Evolutionary conservation across 257 asterid genomes (phyloP).

Genomic region (Solanum stenotomum): DNA sequence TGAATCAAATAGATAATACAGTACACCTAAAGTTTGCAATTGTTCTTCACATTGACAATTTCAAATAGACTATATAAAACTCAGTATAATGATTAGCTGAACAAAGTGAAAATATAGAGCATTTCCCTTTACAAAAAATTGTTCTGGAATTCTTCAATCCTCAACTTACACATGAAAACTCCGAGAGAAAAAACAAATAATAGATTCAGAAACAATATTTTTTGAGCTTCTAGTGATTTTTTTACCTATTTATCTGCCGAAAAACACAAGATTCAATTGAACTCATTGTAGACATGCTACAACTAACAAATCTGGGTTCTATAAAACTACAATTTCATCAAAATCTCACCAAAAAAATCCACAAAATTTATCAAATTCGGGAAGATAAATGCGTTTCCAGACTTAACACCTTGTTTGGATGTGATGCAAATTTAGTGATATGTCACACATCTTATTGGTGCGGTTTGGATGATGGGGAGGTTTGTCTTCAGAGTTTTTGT

Average conservation of each 20-base stretch:
- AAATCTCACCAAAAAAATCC: neutral
- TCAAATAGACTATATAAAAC: neutral
- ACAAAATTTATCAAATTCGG: neutral
- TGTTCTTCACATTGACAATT: neutral
- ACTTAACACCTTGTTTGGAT: neutral
- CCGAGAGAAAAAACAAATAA: neutral
- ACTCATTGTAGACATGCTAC: neutral
- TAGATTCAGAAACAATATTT: neutral
- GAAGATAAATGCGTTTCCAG: neutral
- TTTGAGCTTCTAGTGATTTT: neutral
- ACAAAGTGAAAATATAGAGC: neutral
- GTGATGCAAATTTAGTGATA: neutral
- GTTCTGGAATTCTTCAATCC: neutral
- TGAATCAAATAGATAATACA: neutral
- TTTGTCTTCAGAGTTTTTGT: too few species aligned
- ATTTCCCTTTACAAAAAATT: neutral
- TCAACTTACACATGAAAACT: neutral
- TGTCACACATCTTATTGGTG: neutral
- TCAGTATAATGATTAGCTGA: neutral
- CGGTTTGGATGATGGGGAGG: neutral
- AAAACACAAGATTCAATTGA: neutral
- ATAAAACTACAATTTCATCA: neutral
- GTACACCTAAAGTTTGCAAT: neutral
- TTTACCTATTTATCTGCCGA: neutral
- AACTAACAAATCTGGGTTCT: neutral